These are phyloP conservation scores for Handroanthus guayacan DNA, from an alignment of 257 asterid genomes.

Conservation along the genomic window DNA sequence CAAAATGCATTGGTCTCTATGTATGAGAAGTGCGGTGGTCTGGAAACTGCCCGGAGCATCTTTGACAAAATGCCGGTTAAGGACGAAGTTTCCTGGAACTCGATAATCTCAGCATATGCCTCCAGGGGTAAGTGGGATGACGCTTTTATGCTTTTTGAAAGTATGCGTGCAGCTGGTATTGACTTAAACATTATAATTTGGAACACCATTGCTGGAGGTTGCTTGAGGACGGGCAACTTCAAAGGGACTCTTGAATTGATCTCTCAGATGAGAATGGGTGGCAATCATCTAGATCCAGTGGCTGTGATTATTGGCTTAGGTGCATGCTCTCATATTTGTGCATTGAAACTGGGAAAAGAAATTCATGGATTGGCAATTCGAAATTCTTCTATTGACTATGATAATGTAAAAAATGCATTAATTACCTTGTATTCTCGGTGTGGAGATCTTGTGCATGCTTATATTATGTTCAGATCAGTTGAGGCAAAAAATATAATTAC, in stretches of 20 bases:
- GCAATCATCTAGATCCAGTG: conserved; percentile 62
- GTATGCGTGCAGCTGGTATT: conserved; percentile 56
- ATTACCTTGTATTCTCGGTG: conserved; percentile 81
- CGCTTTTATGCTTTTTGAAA: conserved; percentile 73
- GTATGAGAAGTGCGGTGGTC: conserved; percentile 85
- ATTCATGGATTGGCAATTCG: conserved; percentile 81
- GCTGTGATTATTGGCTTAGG: conserved; percentile 75
- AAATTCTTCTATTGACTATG: conserved; percentile 47
- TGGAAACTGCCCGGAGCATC: conserved; percentile 61
- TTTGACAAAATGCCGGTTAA: conserved; percentile 67
- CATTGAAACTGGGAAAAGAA: conserved; percentile 66
- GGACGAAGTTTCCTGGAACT: conserved; percentile 86
- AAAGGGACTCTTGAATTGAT: conserved; percentile 63
- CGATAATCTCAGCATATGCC: conserved; percentile 78
- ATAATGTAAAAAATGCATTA: conserved; percentile 68
- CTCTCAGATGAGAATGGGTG: conserved; percentile 56
- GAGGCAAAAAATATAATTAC: conserved; percentile 55
- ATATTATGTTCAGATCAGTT: conserved; percentile 54
- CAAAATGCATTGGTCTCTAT: conserved; percentile 86
- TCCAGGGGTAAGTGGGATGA: conserved; percentile 73
- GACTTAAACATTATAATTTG: conserved; percentile 60
- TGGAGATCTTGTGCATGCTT: conserved; percentile 67
- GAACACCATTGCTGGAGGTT: conserved; percentile 85
- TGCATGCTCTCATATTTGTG: conserved; percentile 77
- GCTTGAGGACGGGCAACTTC: conserved; percentile 63